Conservation (phyloP, 306 rosid species). For the Malus orientalis region DNA sequence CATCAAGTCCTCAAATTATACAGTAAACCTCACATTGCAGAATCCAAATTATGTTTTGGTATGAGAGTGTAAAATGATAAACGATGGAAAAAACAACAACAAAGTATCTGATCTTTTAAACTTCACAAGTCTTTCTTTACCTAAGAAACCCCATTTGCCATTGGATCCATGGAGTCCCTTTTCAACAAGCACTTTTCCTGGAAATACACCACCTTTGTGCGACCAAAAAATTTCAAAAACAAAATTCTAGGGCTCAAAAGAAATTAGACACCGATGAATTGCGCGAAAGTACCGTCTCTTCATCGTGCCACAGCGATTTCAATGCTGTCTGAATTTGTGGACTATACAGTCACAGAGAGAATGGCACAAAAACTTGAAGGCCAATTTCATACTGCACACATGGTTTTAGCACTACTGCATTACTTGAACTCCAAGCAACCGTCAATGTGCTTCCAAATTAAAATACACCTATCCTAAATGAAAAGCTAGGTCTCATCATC, state of each 20-base stretch:
- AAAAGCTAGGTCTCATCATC: slow-evolving; percentile 42
- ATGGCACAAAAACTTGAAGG: neutral
- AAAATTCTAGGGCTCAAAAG: neutral
- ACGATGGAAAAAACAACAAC: neutral
- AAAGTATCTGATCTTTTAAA: neutral
- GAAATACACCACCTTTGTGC: neutral
- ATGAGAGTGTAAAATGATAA: neutral
- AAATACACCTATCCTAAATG: slow-evolving; percentile 3
- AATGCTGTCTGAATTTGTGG: neutral
- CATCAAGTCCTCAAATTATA: no score
- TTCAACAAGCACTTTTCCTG: neutral
- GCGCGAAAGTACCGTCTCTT: neutral
- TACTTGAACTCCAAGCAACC: slow-evolving; percentile 4
- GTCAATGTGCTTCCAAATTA: neutral
- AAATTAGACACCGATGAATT: neutral
- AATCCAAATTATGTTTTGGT: no score
- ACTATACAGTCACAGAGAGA: neutral
- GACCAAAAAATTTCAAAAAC: neutral
- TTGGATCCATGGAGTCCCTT: neutral
- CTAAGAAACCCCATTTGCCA: neutral
- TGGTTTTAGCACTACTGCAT: neutral
- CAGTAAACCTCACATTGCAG: no score
- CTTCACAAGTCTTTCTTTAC: neutral
- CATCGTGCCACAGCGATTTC: neutral
- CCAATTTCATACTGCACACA: neutral